Base-by-base conservation (phyloP, 1,139 yeast species). In the Kurtzmaniella natalensis region DNA sequence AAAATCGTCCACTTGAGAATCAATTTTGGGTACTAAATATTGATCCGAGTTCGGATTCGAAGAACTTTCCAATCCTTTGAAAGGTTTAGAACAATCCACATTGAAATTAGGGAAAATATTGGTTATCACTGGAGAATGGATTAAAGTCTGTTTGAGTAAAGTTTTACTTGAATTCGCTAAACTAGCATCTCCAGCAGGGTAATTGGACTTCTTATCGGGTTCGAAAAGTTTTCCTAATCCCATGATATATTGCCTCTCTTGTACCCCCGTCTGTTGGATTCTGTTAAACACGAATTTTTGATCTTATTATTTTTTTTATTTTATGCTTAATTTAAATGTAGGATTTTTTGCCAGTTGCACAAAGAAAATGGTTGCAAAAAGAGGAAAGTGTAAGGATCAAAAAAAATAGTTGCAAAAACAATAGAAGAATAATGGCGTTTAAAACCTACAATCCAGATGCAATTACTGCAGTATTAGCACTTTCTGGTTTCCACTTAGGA, bases 1-100 rank as follows among this genome's bases (percentile, higher is more conserved):
- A 37, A 65, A 64, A 9, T 54, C 64, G 25, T 60, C 69, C 39
- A 55, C 46, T 41, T 64, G 71, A 0, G 72, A 66, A 39, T 68
- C 72, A 28, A 59, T 63, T 27, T 53, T 57, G 1, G 65, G 60
- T 3, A 59, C 51, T 30, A 64, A 37, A 15, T 50, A 52, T 41
- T 67, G 72, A 42, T 63, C 65, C 17, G 53, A 56, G 31, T 64
- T 72, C 31, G 66, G 73, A 19, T 61, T 49, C 7, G 66, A 56
- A 5, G 53, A 42, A 41, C 62, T 57, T 13, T 59, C 39, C 19
- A 66, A 52, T 7, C 68, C 70, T 13, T 50, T 42, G 23, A 64
- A 55, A 10, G 61, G 59, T 42, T 69, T 69, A 32, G 50, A 49
- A 14, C 48, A 39, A 17, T 51, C 50, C 1, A 68, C 72, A 26